Evolutionary conservation across 2,329 filamentous ascomycete genomes (phyloP), one percentile per base, ranked within the genome.

Genomic region (Penicillium sclerotigenum): DNA sequence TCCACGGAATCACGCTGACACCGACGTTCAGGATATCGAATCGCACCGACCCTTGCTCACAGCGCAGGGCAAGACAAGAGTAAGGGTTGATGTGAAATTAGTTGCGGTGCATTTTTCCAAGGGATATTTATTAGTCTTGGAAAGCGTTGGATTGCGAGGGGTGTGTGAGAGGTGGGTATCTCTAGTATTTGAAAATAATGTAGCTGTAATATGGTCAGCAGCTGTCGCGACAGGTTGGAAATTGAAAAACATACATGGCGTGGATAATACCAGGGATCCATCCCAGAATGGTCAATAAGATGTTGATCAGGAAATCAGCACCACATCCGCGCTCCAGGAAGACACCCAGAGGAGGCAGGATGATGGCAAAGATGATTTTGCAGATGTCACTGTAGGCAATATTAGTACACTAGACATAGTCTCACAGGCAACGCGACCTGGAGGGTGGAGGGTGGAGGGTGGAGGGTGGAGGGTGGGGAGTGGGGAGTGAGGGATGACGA

Each of bases 311-410:
- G 71, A 96, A 81, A 74, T 96, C 90, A 65, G 87, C 85, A 73
- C 87, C 87, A 79, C 91, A 96, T 69, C 91, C 91, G 67, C 88
- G 86, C 87, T 96, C 91, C 66, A 96, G 89, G 84, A 96, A 94
- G 74, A 96, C 91, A 80, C 91, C 91, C 54, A 96, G 79, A 73
- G 91, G 91, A 55, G 91, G 91, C 64, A 96, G 85, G 79, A 96
- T 80, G 81, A 96, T 81, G 81, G 91, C 91, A 79, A 96, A 83
- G 78, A 96, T 83, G 81, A 89, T 88, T 80, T 89, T 89, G 84
- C 86, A 86, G 78, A 89, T 85, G 73, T 90, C 87, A 74, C 86
- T 88, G 68, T 62, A 34, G 16, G 37, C 24, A 18, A 7, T 29
- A 5, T 57, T 53, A 54, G 53, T 11, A 52, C 7, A 34, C 38